A percentile compares a stretch with the other conserved stretches of the same genome.
Evolutionary conservation across 2,329 filamentous ascomycete genomes (phyloP).

Genomic region (Acrocalymma vagum): DNA sequence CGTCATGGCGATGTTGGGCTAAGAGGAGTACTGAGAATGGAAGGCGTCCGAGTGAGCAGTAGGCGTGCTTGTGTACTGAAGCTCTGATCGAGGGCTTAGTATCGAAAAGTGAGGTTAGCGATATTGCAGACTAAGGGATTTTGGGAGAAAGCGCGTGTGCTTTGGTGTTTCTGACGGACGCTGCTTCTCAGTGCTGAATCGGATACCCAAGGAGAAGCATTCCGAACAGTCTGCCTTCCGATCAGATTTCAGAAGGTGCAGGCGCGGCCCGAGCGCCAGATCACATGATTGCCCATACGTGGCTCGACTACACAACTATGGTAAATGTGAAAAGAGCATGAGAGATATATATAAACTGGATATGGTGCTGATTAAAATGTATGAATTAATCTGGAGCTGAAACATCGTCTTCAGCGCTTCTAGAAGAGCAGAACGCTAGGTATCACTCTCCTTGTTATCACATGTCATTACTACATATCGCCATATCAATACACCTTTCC

Average conservation of each 20-base stretch:
- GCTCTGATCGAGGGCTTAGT: background rate
- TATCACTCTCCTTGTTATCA: slow-evolving; percentile 5
- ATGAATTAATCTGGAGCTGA: background rate
- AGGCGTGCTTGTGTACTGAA: slow-evolving; percentile 1
- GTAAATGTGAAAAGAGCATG: no score
- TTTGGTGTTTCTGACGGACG: slow-evolving; percentile 4
- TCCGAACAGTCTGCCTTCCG: no score
- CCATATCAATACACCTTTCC: no score
- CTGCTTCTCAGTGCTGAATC: background rate
- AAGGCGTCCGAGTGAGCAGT: no score
- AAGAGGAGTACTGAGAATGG: background rate
- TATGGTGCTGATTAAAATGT: background rate
- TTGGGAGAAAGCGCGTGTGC: background rate
- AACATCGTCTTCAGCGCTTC: background rate
- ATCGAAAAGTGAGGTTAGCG: background rate
- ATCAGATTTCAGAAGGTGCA: background rate
- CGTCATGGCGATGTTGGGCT: no score
- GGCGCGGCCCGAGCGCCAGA: slow-evolving; percentile 1
- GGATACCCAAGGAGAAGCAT: background rate
- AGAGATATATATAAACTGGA: slow-evolving; percentile 3
- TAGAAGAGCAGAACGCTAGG: slow-evolving; percentile 4
- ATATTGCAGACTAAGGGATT: slow-evolving; percentile 3
- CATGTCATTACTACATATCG: slow-evolving; percentile 2
- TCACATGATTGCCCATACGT: no score
- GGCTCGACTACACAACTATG: no score